These are phyloP conservation scores for Rhipidocladum racemiflorum DNA, from an alignment of 176 grass and related monocot genomes.

Conservation along the genomic window DNA sequence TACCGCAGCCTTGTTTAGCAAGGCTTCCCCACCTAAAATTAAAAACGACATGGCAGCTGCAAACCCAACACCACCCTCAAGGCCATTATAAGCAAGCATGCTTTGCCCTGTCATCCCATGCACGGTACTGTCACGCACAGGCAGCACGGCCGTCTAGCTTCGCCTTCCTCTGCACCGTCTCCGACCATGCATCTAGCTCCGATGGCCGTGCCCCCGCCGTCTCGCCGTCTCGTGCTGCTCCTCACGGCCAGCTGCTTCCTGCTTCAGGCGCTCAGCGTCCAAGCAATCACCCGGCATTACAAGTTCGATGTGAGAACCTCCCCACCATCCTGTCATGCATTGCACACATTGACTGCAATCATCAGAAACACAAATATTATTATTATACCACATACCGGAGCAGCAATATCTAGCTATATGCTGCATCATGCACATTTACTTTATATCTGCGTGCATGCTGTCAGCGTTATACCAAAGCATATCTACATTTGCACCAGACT, in stretches of 20 bases:
- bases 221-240: background rate
- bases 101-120: slow-evolving; percentile 31
- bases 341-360: background rate
- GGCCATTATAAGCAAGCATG: slow-evolving; percentile 45
- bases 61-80: slow-evolving; percentile 36
- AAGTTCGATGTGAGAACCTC: slow-evolving; percentile 65
- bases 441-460: background rate
- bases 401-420: background rate
- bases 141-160: background rate
- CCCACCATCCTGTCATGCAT: background rate
- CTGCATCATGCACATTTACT: background rate
- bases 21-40: slow-evolving; percentile 63
- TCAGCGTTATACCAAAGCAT: background rate
- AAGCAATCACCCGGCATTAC: slow-evolving; percentile 55
- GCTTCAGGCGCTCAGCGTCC: slow-evolving; percentile 30
- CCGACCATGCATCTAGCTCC: background rate
- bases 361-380: background rate
- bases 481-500: background rate
- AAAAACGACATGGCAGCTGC: slow-evolving; percentile 76
- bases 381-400: background rate
- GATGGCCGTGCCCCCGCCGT: background rate
- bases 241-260: slow-evolving; percentile 41
- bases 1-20: slow-evolving; percentile 56
- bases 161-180: background rate
- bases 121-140: background rate